Conservation (phyloP, 805 yeast species). For the Lachancea waltii region DNA sequence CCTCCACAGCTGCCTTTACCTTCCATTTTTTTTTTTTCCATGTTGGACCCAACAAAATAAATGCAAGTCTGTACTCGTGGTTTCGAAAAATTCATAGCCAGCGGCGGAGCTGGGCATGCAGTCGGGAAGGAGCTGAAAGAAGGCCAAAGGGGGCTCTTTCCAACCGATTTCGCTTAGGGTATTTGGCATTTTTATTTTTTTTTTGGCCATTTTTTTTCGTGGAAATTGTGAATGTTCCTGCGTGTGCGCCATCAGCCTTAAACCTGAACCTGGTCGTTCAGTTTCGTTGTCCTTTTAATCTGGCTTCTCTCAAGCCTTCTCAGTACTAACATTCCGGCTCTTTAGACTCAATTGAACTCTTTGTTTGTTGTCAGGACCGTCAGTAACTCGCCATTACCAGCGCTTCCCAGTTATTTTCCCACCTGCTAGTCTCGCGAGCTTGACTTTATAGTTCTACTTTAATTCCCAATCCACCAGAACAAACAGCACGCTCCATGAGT, state of each 20-base stretch:
- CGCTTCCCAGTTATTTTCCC: slow-evolving; percentile 1
- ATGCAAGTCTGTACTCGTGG: too few relatives aligned
- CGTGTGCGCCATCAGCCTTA: too few relatives aligned
- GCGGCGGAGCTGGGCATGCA: too few relatives aligned
- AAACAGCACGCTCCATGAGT: slow-evolving; percentile 5
- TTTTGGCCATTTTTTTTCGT: too few relatives aligned
- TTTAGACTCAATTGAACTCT: slow-evolving; percentile 1
- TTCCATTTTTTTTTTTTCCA: too few relatives aligned
- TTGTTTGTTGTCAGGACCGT: not conserved
- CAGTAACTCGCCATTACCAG: not conserved
- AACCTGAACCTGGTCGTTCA: too few relatives aligned
- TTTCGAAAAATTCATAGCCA: too few relatives aligned
- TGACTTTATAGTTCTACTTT: not conserved
- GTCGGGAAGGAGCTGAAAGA: too few relatives aligned
- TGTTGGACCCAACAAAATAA: not conserved
- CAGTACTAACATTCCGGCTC: slow-evolving; percentile 2
- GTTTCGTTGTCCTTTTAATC: slow-evolving; percentile 1
- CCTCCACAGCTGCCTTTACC: too few relatives aligned
- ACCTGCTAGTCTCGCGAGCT: not conserved
- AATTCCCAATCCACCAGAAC: not conserved
- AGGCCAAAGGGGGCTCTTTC: slow-evolving; percentile 1
- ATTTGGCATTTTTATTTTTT: not conserved
- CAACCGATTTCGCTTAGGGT: not conserved
- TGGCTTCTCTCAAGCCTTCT: not conserved
- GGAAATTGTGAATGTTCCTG: too few relatives aligned